A percentile compares a stretch with the other conserved stretches of the same genome.
phyloP scores from a whole-genome alignment of 2,329 filamentous ascomycete species.

The Corniculantispora saksenae region DNA sequence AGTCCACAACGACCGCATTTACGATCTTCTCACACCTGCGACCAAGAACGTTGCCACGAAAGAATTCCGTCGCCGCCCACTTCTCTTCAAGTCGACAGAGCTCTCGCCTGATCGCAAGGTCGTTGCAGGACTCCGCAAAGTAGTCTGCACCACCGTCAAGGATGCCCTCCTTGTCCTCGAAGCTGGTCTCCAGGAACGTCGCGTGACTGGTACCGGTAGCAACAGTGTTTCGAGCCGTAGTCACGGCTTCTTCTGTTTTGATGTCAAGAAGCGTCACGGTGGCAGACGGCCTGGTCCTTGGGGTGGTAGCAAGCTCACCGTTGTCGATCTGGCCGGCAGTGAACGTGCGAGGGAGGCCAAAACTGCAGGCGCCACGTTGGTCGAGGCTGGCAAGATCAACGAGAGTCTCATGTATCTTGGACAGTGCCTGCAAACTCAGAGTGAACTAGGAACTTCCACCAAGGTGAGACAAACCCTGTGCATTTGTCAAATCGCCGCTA shows the following conservation, averaged over 20 bases:
- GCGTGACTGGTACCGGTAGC: slow-evolving; percentile 86
- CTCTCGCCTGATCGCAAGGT: slow-evolving; percentile 87
- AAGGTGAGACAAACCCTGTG: slow-evolving; percentile 56
- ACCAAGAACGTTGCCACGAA: slow-evolving; percentile 63
- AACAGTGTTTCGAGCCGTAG: slow-evolving; percentile 91
- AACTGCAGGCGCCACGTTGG: slow-evolving; percentile 87
- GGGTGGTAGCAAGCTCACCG: slow-evolving; percentile 77
- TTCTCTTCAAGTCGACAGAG: slow-evolving; percentile 92
- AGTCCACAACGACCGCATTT: slow-evolving; percentile 97
- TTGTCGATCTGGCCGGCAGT: slow-evolving; percentile 91
- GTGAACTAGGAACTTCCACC: slow-evolving; percentile 69
- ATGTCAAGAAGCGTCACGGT: slow-evolving; percentile 77
- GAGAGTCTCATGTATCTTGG: slow-evolving; percentile 98
- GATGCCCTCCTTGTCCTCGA: slow-evolving; percentile 91
- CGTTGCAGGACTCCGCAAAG: slow-evolving; percentile 86
- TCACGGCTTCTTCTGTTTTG: slow-evolving; percentile 94
- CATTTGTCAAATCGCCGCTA: slow-evolving; percentile 12
- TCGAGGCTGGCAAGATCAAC: slow-evolving; percentile 97
- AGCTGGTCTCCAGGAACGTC: slow-evolving; percentile 81
- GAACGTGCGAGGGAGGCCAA: slow-evolving; percentile 92
- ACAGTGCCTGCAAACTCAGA: slow-evolving; percentile 95
- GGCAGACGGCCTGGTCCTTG: slow-evolving; percentile 57
- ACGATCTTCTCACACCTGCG: slow-evolving; percentile 77
- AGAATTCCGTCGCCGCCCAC: slow-evolving; percentile 71
- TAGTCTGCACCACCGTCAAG: slow-evolving; percentile 77